Evolutionary conservation across 345 rosid species (phyloP).

Genomic region (Pistacia vera): DNA sequence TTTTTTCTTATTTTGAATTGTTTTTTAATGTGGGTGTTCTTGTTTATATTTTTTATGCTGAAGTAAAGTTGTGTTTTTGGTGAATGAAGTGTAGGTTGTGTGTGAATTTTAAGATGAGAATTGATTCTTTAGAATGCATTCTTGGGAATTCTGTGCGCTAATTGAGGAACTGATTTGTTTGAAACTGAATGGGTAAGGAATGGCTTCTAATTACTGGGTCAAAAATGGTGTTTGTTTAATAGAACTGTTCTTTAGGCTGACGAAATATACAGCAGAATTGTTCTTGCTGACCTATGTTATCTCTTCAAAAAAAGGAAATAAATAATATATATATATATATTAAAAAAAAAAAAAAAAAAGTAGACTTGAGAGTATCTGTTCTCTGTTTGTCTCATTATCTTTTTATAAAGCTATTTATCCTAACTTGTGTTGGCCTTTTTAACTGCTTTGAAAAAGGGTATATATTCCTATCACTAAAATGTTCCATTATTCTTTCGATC

Average conservation of each 20-base stretch:
- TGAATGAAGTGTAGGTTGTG: background rate
- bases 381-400: background rate
- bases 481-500: background rate
- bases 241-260: background rate
- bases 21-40: background rate
- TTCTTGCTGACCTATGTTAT: background rate
- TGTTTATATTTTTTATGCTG: background rate
- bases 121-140: background rate
- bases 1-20: background rate
- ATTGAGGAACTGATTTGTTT: background rate
- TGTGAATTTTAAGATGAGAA: background rate
- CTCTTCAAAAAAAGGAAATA: background rate
- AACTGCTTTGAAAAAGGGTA: background rate
- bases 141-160: background rate
- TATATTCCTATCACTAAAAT: slow-evolving; percentile 7
- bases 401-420: background rate
- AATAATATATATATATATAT: background rate
- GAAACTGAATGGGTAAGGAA: background rate
- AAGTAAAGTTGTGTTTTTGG: background rate
- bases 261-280: background rate
- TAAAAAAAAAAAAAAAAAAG: too few relatives aligned
- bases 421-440: background rate
- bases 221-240: background rate
- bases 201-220: background rate
- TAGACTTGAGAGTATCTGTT: background rate